Evolutionary conservation across 805 yeast species (phyloP), one percentile per base, ranked within the genome.

Genomic region (Lachancea dasiensis): DNA sequence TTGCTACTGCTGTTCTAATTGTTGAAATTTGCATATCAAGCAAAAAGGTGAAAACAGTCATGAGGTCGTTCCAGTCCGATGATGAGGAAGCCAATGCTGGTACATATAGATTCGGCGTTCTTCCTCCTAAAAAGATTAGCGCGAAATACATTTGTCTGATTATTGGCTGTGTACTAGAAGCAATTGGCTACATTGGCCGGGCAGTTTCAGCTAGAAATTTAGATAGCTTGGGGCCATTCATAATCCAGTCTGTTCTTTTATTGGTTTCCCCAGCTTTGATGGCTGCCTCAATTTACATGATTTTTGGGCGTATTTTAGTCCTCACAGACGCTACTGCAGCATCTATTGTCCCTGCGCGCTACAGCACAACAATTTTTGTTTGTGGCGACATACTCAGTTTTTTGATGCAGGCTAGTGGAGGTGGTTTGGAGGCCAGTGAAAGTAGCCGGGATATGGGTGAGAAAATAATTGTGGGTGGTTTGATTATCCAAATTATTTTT

Each of bases 201-300:
- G 31, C 37, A 8, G 10, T 39, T 3, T 48, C 52, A 8, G 21
- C 21, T 13, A 4, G 25, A 10, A 26, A 50, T 27, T 17, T 16
- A 6, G 23, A 29, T 3, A 21, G 19, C 1, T 17, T 47, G 25
- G 14, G 21, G 3, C 50, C 54, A 1, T 57, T 44, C 37, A 37
- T 52, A 31, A 39, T 48, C 2, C 60, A 58, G 31, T 27, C 51
- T 1, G 26, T 51, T 9, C 36, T 50, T 8, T 36, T 57, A 26
- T 45, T 55, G 27, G 42, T 57, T 17, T 54, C 61, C 3, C 61
- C 62, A 3, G 48, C 58, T 2, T 41, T 57, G 15, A 41, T 48
- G 25, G 54, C 58, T 6, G 61, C 61, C 4, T 38, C 58, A 1
- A 49, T 57, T 7, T 57, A 58, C 41, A 53, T 57, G 59, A 17